These are phyloP conservation scores for Backusella parvicylindrica DNA, from an alignment of 192 early-diverging fungal genomes.

Conservation along the genomic window DNA sequence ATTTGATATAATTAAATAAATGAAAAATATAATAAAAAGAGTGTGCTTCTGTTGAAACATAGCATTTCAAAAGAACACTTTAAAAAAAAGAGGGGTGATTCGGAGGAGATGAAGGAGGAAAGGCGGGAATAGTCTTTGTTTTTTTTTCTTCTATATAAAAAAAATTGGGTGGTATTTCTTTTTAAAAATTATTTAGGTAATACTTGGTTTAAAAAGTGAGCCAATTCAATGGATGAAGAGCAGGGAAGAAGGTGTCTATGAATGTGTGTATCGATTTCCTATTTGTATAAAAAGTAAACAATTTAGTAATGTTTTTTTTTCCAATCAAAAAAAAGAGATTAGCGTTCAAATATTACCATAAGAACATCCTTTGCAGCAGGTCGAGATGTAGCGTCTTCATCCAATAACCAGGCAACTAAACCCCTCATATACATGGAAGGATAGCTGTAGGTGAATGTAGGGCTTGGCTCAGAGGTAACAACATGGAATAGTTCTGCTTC, in stretches of 20 bases:
- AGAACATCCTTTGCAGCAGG: slow-evolving; percentile 36
- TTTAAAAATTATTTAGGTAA: slow-evolving; percentile 13
- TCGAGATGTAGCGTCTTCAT: slow-evolving; percentile 28
- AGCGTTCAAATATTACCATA: slow-evolving; percentile 3
- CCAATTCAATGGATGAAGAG: slow-evolving; percentile 21
- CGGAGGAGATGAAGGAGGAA: not conserved
- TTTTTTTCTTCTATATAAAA: slow-evolving; percentile 10
- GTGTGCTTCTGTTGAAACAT: not conserved
- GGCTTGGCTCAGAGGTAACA: slow-evolving; percentile 30
- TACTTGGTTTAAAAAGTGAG: slow-evolving; percentile 26
- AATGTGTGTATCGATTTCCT: slow-evolving; percentile 34
- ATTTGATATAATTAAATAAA: slow-evolving; percentile 11
- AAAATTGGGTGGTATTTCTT: not conserved
- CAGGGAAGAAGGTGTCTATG: slow-evolving; percentile 21
- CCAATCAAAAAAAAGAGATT: no score
- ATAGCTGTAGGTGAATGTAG: slow-evolving; percentile 38
- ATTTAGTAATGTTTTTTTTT: not conserved
- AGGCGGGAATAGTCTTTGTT: not conserved
- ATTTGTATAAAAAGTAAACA: not conserved
- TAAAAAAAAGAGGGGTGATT: not conserved
- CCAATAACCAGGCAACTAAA: slow-evolving; percentile 38
- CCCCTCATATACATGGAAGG: slow-evolving; percentile 43
- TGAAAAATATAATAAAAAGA: not conserved
- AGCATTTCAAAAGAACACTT: not conserved
- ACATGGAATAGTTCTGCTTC: slow-evolving; percentile 36